Base-by-base conservation (phyloP, 805 yeast genomes). In the Saccharomycopsis babjevae region DNA sequence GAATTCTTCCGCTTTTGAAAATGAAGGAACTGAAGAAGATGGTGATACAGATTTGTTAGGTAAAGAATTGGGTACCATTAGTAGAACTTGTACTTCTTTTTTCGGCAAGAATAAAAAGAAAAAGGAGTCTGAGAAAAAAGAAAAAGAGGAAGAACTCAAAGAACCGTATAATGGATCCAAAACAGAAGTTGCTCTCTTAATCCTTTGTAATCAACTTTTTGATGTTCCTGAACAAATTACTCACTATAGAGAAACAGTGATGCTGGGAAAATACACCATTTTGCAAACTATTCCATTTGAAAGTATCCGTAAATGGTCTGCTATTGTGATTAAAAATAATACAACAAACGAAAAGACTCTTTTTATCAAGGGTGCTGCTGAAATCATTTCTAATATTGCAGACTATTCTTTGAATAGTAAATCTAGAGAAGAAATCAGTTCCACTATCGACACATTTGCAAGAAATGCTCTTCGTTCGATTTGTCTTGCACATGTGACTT, bases 361-460 rank as follows among this genome's bases (percentile, higher is more conserved):
- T 59, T 85, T 81, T 65, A 76, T 89, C 61, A 94, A 94, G 75
- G 99, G 99, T 65, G 99, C 99, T 1, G 92, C 97, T 0, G 99
- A 94, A 73, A 81, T 94, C 63, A 80, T 94, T 15, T 67, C 66
- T 36, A 40, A 54, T 15, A 50, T 43, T 38, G 32, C 57, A 1
- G 39, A 39, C 8, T 22, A 38, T 11, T 40, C 52, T 36, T 63
- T 50, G 11, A 34, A 46, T 5, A n/a, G 0, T 0, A 57, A 59
- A n/a, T 58, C 66, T 68, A 70, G 66, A 57, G 32, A 46, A 46
- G 52, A 46, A 20, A 68, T 81, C 54, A 73, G 74, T 13, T 68
- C 73, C 1, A 73, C 73, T 59, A 82, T 84, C 59, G 81, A 80
- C 56, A 72, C 71, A 16, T 84, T 85, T 67, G 97, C 98, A 5